These are phyloP conservation scores for Podaxis sp. DNA, from an alignment of 768 basidiomycete species.

Conservation along the genomic window DNA sequence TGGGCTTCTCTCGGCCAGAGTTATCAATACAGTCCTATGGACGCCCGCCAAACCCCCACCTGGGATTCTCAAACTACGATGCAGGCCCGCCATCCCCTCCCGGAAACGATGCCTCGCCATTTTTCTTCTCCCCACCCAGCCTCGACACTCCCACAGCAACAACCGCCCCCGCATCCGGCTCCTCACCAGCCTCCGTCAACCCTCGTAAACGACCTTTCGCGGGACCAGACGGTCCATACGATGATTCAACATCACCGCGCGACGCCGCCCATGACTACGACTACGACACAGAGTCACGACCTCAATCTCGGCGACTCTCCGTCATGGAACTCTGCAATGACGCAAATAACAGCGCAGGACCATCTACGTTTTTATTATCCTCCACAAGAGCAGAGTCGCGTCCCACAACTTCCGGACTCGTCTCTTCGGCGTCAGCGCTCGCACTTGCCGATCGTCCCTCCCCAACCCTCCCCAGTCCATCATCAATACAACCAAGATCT, in stretches of 20 bases:
- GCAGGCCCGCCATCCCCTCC: constrained; percentile 12
- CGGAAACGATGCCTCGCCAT: constrained; percentile 55
- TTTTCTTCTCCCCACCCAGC: constrained; percentile 54
- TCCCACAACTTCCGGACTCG: constrained; percentile 42
- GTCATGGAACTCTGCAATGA: constrained; percentile 91
- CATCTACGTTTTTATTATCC: constrained; percentile 23
- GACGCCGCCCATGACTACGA: constrained; percentile 37
- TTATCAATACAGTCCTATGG: constrained; percentile 17
- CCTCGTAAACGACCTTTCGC: constrained; percentile 61
- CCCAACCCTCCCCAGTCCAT: constrained; percentile 18
- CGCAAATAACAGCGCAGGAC: constrained; percentile 21
- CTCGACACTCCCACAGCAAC: constrained; percentile 18
- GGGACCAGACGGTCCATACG: constrained; percentile 47
- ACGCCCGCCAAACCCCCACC: constrained; percentile 1
- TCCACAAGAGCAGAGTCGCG: constrained; percentile 18
- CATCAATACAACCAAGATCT: constrained; percentile 22
- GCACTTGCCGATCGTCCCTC: constrained; percentile 30
- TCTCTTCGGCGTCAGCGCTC: constrained; percentile 38
- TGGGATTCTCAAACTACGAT: constrained; percentile 19
- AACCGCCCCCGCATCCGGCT: constrained; percentile 23
- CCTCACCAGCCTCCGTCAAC: constrained; percentile 28
- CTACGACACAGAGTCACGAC: constrained; percentile 70
- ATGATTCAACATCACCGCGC: constrained; percentile 18
- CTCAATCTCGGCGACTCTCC: constrained; percentile 74
- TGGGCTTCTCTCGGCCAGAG: constrained; percentile 38